Base-by-base conservation (phyloP, 129 eudicot genomes). In the Chrysanthemum makinoi region DNA sequence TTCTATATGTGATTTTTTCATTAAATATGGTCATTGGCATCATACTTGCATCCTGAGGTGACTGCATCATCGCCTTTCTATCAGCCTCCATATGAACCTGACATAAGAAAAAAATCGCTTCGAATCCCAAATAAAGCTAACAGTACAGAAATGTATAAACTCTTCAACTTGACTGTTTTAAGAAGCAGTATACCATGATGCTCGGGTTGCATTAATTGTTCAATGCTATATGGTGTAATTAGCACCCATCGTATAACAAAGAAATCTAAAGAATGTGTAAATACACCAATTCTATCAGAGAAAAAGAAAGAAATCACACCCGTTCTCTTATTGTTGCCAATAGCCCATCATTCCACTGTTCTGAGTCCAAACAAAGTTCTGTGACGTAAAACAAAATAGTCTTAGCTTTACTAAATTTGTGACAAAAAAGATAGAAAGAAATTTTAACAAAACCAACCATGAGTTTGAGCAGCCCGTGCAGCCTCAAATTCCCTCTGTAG, bases 1-100 rank as follows among this genome's bases (percentile, higher is more conserved):
- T 91, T 85, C 79, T 90, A 71, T 95, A 95, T 26, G 91, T 88
- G 46, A 88, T 76, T 61, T 90, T 95, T 46, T 84, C 94, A 65
- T 75, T 77, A 72, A 84, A 81, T 13, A 83, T 76, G 69, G 80
- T 53, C 39, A n/a, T 60, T 44, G 83, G 80, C 66, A 71, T 22
- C 70, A 72, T 62, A 77, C 48, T 69, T 64, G 83, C 33, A 62
- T 90, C 97, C 68, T 57, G 75, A 33, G 85, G 81, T 39, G 63
- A 75, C 76, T 80, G 88, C 78, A 82, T 1, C 44, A 35, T 77
- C 24, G 88, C 83, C 80, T 88, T 95, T 75, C 91, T 84, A 52
- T 95, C 99, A 49, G 88, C 97, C 76, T 90, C 99, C 89, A 95
- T 82, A 80, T 95, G 99, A 79, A 90, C 98, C 97, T 64, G 79